Percentiles rank a stretch among this genome's conserved stretches.
These are phyloP conservation scores for Chrysopogon serrulatus DNA, from an alignment of 176 grass and related monocot genomes.

Conservation along the genomic window DNA sequence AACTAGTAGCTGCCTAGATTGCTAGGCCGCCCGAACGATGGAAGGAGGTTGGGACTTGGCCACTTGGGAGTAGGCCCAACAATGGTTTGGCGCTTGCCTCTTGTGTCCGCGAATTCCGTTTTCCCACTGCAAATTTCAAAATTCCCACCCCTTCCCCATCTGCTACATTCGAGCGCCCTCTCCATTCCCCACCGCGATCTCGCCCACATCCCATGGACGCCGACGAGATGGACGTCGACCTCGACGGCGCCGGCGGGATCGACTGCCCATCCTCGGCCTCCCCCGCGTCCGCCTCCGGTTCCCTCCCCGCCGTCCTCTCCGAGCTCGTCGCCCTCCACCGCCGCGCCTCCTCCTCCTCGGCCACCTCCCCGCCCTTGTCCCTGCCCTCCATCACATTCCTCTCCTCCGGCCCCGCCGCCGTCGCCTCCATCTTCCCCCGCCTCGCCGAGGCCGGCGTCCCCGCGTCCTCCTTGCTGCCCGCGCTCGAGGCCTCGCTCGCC, in stretches of 20 bases:
- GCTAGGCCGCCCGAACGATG: no score
- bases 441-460: conserved; percentile 26
- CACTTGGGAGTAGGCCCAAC: no score
- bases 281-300: conserved; percentile 14
- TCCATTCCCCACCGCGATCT: neutral
- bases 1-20: no score
- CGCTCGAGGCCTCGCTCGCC: conserved; percentile 27
- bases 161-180: neutral
- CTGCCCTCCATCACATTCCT: conserved; percentile 36
- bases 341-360: conserved; percentile 5
- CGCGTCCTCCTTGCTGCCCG: conserved; percentile 36
- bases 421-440: conserved; percentile 30
- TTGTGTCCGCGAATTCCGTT: neutral
- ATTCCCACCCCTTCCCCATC: neutral
- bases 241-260: conserved; percentile 21
- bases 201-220: conserved; percentile 29
- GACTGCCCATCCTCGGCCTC: conserved; percentile 10
- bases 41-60: no score
- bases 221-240: conserved; percentile 33
- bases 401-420: conserved; percentile 9
- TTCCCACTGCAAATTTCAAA: conserved; percentile 30
- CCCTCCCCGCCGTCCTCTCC: conserved; percentile 45
- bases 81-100: no score
- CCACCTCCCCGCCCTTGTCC: conserved; percentile 14
- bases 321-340: conserved; percentile 51